Evolutionary conservation across 148 eudicot species (phyloP), one percentile per base, ranked within the genome.

Genomic region (Chenopodium album): DNA sequence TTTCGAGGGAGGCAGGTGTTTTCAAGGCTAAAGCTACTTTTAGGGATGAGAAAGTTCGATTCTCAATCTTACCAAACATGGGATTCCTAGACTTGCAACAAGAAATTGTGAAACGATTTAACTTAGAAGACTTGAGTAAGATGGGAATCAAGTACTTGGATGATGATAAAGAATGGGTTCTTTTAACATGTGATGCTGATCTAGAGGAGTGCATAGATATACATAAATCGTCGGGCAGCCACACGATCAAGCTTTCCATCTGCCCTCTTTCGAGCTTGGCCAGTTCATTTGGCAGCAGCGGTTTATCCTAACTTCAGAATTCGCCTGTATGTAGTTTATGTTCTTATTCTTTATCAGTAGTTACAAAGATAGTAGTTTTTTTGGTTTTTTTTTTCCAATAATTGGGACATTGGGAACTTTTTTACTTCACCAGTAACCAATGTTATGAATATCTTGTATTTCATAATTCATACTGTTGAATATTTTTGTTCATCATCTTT

Each of bases 131-230:
- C 59, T 65, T 84, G 54, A 84, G 83, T 77, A 87, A 78, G 72
- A 78, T 93, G 67, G 86, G 86, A 68, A 72, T 93, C 67, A 93
- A 90, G 84, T 93, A 93, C 78, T 87, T 93, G 83, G 98, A 94
- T 50, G 97, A 94, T 71, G 98, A 94, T 68, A 84, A 78, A 12
- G 98, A 94, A 84, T 94, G 98, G 98, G 93, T 94, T 75, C 97
- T 94, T 32, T 84, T 94, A 79, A 92, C 97, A 14, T 94, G 98
- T 71, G 93, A 94, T 81, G 98, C 85, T 62, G 94, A 91, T 85
- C 86, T 91, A 78, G 93, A 92, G 78, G 94, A 93, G 81, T 93
- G 97, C 78, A 80, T 89, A 65, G 94, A 93, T 76, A 87, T 90
- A 81, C 88, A 91, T 81, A 90, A 65, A 67, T 92, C 90, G 23